A percentile compares a stretch with the other conserved stretches of the same genome.
Conservation (phyloP, 495 filamentous ascomycete species). For the Staphylotrichum tortipilum region DNA sequence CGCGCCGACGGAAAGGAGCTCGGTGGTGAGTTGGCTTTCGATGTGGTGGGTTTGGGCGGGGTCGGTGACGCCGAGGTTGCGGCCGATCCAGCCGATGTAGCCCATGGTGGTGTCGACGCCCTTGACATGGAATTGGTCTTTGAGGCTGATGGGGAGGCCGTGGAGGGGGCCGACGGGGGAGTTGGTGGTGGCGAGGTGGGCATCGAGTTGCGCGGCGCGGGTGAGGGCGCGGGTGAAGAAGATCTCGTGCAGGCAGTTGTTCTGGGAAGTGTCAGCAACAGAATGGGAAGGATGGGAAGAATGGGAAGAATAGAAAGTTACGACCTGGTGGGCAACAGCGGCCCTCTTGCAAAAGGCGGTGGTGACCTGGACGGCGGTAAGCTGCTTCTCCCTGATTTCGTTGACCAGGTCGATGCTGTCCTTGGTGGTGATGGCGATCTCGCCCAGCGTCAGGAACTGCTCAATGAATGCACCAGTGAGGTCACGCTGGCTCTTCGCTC, state of each 20-base stretch:
- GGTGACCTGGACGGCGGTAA: conserved; percentile 32
- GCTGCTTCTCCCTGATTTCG: conserved; percentile 12
- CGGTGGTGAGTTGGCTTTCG: conserved; percentile 30
- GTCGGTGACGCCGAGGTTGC: conserved; percentile 30
- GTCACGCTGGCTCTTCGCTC: not conserved
- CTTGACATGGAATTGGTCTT: conserved; percentile 58
- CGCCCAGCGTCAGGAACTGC: not conserved
- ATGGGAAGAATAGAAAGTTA: not conserved
- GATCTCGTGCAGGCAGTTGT: conserved; percentile 59
- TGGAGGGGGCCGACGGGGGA: conserved; percentile 53
- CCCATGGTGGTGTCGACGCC: conserved; percentile 41
- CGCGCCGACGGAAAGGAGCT: not conserved
- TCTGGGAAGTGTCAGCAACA: not conserved
- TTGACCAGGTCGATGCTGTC: conserved; percentile 14
- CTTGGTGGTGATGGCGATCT: conserved; percentile 7
- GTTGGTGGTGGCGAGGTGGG: conserved; percentile 36
- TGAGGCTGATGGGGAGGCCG: conserved; percentile 57
- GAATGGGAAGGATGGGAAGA: not conserved
- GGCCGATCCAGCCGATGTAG: conserved; percentile 24
- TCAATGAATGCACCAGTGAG: not conserved
- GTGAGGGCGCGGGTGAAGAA: conserved; percentile 53
- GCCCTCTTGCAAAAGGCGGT: conserved; percentile 42
- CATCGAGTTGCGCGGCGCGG: conserved; percentile 52
- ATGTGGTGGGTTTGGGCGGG: conserved; percentile 35
- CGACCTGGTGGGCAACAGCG: conserved; percentile 51